Conservation (phyloP, 2,329 filamentous ascomycete species). For the Tolypocladium amazonense region DNA sequence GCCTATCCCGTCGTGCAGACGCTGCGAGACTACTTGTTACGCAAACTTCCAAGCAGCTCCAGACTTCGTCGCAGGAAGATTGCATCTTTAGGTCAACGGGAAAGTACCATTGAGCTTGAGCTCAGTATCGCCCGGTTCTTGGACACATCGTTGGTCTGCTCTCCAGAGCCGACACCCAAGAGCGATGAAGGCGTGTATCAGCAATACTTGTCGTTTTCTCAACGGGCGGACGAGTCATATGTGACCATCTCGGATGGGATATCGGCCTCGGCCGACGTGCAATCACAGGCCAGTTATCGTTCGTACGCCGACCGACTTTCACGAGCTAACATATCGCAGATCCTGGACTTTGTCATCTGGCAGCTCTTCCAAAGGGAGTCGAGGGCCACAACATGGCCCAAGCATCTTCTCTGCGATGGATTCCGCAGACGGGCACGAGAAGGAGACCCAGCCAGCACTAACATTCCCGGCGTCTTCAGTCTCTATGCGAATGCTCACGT, state of each 20-base stretch:
- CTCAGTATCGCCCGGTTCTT: conserved; percentile 45
- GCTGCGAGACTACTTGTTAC: conserved; percentile 60
- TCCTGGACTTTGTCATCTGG: conserved; percentile 71
- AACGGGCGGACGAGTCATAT: conserved; percentile 47
- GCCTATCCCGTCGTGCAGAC: conserved; percentile 58
- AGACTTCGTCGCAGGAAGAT: conserved; percentile 51
- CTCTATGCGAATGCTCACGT: conserved; percentile 61
- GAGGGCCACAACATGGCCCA: conserved; percentile 37
- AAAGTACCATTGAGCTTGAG: conserved; percentile 20
- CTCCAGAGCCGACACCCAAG: conserved; percentile 17
- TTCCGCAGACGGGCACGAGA: conserved; percentile 44
- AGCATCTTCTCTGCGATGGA: conserved; percentile 76
- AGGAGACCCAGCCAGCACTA: conserved; percentile 18
- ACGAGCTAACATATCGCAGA: conserved; percentile 33
- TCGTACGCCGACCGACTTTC: background rate
- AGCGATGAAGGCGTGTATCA: conserved; percentile 32
- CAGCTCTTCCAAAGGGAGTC: conserved; percentile 56
- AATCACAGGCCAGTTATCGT: conserved; percentile 45
- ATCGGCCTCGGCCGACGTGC: conserved; percentile 37
- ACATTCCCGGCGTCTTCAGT: conserved; percentile 55
- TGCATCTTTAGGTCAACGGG: conserved; percentile 26
- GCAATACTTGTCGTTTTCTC: conserved; percentile 51
- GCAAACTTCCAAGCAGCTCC: conserved; percentile 55
- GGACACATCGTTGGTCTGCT: conserved; percentile 59
- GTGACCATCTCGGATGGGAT: conserved; percentile 40